A percentile compares a stretch with the other conserved stretches of the same genome.
These are phyloP conservation scores for Psilocybe tampanensis DNA, from an alignment of 768 basidiomycete genomes.

Conservation along the genomic window DNA sequence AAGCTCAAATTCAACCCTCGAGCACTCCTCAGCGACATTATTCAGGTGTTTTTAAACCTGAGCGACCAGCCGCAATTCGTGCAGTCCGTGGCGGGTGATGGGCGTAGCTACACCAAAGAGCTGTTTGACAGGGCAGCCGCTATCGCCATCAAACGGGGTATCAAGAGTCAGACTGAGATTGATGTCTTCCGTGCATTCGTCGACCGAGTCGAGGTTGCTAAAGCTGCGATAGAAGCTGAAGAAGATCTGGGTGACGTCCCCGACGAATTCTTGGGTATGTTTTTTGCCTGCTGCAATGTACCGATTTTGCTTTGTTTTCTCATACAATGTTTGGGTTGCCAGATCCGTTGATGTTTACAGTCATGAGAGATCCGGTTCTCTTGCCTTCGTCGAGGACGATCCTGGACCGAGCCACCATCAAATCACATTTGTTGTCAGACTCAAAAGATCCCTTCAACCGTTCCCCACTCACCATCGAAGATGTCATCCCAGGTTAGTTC, in stretches of 20 bases:
- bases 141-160: constrained; percentile 57
- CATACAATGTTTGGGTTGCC: background rate
- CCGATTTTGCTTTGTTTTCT: constrained; percentile 4
- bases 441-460: constrained; percentile 96
- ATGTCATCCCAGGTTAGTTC: constrained; percentile 72
- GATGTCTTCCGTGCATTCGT: constrained; percentile 71
- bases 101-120: constrained; percentile 84
- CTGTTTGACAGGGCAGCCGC: constrained; percentile 80
- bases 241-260: constrained; percentile 92
- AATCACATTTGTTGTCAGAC: constrained; percentile 91
- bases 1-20: constrained; percentile 90
- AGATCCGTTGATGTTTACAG: constrained; percentile 89
- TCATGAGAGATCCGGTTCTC: constrained; percentile 96
- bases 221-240: constrained; percentile 80
- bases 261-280: constrained; percentile 90
- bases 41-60: constrained; percentile 90
- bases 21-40: constrained; percentile 78
- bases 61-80: constrained; percentile 80
- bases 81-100: constrained; percentile 89
- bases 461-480: constrained; percentile 74
- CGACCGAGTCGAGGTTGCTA: constrained; percentile 81
- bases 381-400: constrained; percentile 81
- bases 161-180: constrained; percentile 83
- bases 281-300: constrained; percentile 4
- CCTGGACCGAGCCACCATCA: constrained; percentile 91